phyloP scores from a whole-genome alignment of 2,329 filamentous ascomycete species.

The Exophiala xenobiotica region DNA sequence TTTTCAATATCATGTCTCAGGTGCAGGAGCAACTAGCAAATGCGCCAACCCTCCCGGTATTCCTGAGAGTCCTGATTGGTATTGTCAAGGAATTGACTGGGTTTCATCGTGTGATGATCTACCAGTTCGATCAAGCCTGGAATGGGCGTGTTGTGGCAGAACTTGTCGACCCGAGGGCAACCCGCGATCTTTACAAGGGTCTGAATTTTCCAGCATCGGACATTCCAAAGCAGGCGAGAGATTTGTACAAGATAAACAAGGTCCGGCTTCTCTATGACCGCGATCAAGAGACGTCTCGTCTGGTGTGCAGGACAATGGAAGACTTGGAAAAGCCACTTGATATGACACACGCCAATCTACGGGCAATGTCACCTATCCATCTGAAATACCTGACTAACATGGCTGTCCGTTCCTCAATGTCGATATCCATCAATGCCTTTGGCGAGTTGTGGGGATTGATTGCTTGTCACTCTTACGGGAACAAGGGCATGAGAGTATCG shows the following conservation, averaged over 20 bases:
- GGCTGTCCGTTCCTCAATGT: constrained; percentile 92
- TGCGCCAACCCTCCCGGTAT: constrained; percentile 67
- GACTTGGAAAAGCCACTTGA: constrained; percentile 75
- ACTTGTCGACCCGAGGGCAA: constrained; percentile 74
- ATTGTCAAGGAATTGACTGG: constrained; percentile 87
- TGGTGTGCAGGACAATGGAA: constrained; percentile 74
- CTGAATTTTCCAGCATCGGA: constrained; percentile 86
- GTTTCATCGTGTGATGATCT: constrained; percentile 90
- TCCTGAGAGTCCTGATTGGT: constrained; percentile 78
- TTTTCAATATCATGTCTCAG: constrained; percentile 89
- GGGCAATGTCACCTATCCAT: constrained; percentile 88
- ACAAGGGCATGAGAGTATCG: constrained; percentile 79
- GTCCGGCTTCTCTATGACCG: constrained; percentile 84
- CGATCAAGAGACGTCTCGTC: constrained; percentile 72
- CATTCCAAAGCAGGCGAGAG: constrained; percentile 79
- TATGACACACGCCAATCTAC: constrained; percentile 78
- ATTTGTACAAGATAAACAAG: constrained; percentile 88
- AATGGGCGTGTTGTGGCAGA: constrained; percentile 88
- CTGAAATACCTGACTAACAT: constrained; percentile 85
- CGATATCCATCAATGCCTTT: constrained; percentile 86
- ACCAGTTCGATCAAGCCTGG: constrained; percentile 80
- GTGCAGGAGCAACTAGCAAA: constrained; percentile 82
- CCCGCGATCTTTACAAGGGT: constrained; percentile 81
- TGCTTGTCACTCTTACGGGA: constrained; percentile 78
- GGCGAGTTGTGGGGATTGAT: constrained; percentile 84